Evolutionary conservation across 352 stramenopile species (phyloP).

Genomic region (Phytopythium aichiense): DNA sequence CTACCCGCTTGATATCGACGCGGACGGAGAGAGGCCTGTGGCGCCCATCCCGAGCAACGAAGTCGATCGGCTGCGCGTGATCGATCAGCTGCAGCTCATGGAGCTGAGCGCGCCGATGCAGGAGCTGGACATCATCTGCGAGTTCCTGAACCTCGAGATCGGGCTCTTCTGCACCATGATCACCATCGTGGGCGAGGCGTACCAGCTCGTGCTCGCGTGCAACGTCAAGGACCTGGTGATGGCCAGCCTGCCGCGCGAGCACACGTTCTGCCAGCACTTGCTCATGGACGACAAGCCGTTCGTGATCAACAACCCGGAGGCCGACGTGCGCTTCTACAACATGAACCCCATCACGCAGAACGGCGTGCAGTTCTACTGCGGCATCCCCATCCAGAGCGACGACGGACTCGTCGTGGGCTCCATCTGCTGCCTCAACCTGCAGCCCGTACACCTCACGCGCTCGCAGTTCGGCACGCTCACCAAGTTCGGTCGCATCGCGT

Average conservation of each 20-base stretch:
- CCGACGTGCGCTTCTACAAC: conserved; percentile 55
- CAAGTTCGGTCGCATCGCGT: conserved; percentile 32
- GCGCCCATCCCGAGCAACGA: conserved; percentile 42
- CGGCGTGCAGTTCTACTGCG: conserved; percentile 51
- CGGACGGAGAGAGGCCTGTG: conserved; percentile 11
- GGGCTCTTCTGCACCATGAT: conserved; percentile 50
- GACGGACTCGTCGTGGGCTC: conserved; percentile 26
- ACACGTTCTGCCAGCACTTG: conserved; percentile 60
- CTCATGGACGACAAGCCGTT: conserved; percentile 58
- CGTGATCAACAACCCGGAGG: conserved; percentile 30
- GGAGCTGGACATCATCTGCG: conserved; percentile 60
- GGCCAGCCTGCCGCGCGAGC: conserved; percentile 31
- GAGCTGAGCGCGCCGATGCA: conserved; percentile 29
- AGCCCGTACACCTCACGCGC: conserved; percentile 24
- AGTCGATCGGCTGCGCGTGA: conserved; percentile 25
- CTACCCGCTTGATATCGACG: conserved; percentile 32
- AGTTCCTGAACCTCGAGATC: conserved; percentile 42
- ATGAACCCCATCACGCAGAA: conserved; percentile 28
- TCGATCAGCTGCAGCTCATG: conserved; percentile 36
- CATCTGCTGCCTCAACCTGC: conserved; percentile 27
- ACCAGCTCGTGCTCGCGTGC: conserved; percentile 42
- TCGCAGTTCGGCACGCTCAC: conserved; percentile 26
- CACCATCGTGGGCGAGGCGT: conserved; percentile 47
- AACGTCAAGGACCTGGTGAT: conserved; percentile 30
- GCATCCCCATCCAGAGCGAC: conserved; percentile 32